Evolutionary conservation across 1,284 basidiomycete genomes (phyloP).

Genomic region (Rhodotorula sp.): DNA sequence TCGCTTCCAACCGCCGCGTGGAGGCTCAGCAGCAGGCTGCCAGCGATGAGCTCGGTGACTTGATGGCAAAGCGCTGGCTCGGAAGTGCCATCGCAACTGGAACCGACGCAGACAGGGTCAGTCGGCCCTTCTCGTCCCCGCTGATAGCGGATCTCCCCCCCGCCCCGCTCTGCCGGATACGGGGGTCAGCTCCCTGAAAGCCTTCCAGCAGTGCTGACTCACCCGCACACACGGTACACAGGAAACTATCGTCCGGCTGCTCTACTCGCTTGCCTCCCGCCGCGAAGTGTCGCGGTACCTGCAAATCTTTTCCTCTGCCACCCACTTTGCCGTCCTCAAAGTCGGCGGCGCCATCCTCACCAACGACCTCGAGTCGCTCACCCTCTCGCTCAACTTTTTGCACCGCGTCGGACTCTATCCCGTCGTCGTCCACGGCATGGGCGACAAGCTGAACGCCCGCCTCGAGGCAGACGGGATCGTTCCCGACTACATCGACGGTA

Average conservation of each 20-base stretch:
- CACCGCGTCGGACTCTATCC: conserved; percentile 92
- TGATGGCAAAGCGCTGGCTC: conserved; percentile 40
- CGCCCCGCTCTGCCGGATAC: no score
- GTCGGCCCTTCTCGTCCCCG: neutral
- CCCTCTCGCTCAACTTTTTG: conserved; percentile 86
- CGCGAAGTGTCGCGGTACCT: conserved; percentile 95
- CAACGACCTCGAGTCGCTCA: conserved; percentile 83
- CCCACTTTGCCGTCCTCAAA: conserved; percentile 49
- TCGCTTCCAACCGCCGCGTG: conserved; percentile 35
- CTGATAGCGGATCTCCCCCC: neutral
- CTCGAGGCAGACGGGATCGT: conserved; percentile 85
- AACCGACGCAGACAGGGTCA: conserved; percentile 38
- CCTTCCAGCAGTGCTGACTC: no score
- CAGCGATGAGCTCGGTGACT: conserved; percentile 38
- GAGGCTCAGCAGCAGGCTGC: conserved; percentile 25
- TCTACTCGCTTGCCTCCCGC: conserved; percentile 92
- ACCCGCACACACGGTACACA: neutral
- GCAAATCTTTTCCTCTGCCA: conserved; percentile 73
- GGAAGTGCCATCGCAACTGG: conserved; percentile 28
- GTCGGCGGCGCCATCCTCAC: conserved; percentile 86
- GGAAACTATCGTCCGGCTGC: conserved; percentile 61
- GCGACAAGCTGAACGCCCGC: conserved; percentile 64
- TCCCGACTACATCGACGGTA: conserved; percentile 85
- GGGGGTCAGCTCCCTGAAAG: neutral
- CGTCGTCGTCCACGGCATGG: conserved; percentile 88